Base-by-base conservation (phyloP, 1,139 yeast genomes). In the Ogataea hybrid region DNA sequence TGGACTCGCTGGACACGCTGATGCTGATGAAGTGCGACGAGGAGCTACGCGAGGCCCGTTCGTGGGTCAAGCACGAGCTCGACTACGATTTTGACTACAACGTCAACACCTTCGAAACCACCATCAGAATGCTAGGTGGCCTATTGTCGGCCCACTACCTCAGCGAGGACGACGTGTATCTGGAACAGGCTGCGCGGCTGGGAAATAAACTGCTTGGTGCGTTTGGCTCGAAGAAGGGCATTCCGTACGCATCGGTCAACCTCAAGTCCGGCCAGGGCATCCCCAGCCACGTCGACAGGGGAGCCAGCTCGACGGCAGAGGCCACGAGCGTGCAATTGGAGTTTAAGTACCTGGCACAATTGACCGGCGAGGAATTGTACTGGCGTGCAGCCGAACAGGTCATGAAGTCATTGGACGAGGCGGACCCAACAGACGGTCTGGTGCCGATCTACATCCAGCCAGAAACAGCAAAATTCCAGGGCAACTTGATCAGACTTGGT, bases 71-170 rank as follows among this genome's bases (percentile, higher is more conserved):
- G 41, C 68, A 79, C 38, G 79, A 73, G 34, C 62, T 82, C 38
- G 60, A 63, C 29, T 82, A 79, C 51, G 77, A 80, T 53, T 78
- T 86, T 56, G 86, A 88, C 59, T 77, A 80, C 54, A 75, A 78
- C 28, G 95, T 89, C 36, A 88, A 83, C 59, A 83, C 88, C 4
- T 90, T 90, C 63, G 97, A 90, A 61, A 88, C 97, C 10, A 88
- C 97, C 5, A 90, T 88, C 52, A 73, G 97, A 56, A 88, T 89
- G 95, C 69, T 90, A 37, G 97, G 97, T 32, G 97, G 97, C 0
- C 70, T 90, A 17, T 68, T 90, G 41, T 83, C 96, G 2, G 95
- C 96, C 0, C 80, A 79, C 60, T 82, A 86, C 54, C 67, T 89
- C 30, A 74, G 92, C 2, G 68, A 73, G 3, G 92, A 85, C 52